Evolutionary conservation across 2,329 filamentous ascomycete species (phyloP).

Genomic region (Massarina eburnea): DNA sequence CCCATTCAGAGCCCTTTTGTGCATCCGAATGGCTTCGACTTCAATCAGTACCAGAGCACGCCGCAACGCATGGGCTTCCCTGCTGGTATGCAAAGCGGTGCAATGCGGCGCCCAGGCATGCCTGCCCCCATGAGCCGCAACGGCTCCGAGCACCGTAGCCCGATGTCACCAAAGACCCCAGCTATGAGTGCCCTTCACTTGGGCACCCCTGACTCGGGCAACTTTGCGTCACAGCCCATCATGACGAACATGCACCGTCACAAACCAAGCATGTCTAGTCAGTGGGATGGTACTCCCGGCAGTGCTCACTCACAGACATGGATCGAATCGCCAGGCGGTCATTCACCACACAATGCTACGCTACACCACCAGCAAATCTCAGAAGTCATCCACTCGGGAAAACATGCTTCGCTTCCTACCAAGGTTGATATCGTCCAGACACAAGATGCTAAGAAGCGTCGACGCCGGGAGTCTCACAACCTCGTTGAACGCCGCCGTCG

Average conservation of each 20-base stretch:
- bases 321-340: constrained; percentile 84
- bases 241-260: constrained; percentile 67
- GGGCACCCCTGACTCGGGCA: constrained; percentile 68
- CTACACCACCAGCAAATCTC: constrained; percentile 77
- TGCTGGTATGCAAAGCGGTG: constrained; percentile 34
- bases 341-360: constrained; percentile 72
- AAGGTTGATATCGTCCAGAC: constrained; percentile 74
- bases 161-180: constrained; percentile 85
- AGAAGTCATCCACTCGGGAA: constrained; percentile 80
- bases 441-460: constrained; percentile 90
- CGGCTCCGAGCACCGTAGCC: constrained; percentile 71
- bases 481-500: constrained; percentile 90
- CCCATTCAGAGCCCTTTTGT: constrained; percentile 91
- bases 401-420: constrained; percentile 83
- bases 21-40: constrained; percentile 68
- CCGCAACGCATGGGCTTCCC: constrained; percentile 56
- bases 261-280: constrained; percentile 81
- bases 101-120: constrained; percentile 38
- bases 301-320: constrained; percentile 76
- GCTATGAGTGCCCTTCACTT: constrained; percentile 73
- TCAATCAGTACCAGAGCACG: constrained; percentile 70
- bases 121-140: constrained; percentile 56
- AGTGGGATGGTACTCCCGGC: constrained; percentile 86
- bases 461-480: constrained; percentile 92
- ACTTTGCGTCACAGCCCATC: constrained; percentile 77